These are phyloP conservation scores for Tolypocladium ophioglossoides DNA, from an alignment of 2,329 filamentous ascomycete species.

Conservation along the genomic window DNA sequence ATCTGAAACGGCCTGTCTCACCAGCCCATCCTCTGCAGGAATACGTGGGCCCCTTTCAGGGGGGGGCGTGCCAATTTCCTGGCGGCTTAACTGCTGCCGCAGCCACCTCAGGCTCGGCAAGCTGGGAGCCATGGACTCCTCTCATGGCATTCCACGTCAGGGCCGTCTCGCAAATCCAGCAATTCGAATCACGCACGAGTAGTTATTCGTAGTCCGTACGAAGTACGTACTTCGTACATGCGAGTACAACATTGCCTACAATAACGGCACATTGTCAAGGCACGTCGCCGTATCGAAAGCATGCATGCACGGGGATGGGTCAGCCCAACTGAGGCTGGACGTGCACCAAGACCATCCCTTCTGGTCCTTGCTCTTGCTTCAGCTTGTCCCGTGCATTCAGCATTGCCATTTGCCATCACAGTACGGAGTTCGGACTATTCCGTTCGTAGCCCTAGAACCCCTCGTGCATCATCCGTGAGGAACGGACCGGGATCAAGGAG, in stretches of 20 bases:
- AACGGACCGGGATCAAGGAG: background rate
- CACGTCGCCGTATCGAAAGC: background rate
- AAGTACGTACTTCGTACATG: too few species aligned
- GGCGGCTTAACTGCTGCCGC: background rate
- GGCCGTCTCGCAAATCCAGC: background rate
- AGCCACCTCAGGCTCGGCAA: background rate
- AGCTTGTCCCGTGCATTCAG: background rate
- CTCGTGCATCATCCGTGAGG: background rate
- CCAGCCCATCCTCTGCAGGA: background rate
- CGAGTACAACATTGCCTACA: too few species aligned
- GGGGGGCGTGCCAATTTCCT: slow-evolving; percentile 1
- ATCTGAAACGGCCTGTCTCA: slow-evolving; percentile 11
- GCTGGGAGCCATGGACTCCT: background rate
- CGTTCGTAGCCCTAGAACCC: background rate
- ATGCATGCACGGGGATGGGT: background rate
- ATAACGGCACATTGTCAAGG: background rate
- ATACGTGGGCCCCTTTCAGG: slow-evolving; percentile 4
- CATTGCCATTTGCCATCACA: background rate
- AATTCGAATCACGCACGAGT: background rate
- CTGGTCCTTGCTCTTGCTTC: background rate
- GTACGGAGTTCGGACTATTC: too few species aligned
- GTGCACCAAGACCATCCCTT: background rate
- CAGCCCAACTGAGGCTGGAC: background rate
- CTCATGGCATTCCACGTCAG: background rate
- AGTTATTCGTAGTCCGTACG: too few species aligned